Conservation (phyloP, 2,329 filamentous ascomycete species). For the Talaromyces sp. region DNA sequence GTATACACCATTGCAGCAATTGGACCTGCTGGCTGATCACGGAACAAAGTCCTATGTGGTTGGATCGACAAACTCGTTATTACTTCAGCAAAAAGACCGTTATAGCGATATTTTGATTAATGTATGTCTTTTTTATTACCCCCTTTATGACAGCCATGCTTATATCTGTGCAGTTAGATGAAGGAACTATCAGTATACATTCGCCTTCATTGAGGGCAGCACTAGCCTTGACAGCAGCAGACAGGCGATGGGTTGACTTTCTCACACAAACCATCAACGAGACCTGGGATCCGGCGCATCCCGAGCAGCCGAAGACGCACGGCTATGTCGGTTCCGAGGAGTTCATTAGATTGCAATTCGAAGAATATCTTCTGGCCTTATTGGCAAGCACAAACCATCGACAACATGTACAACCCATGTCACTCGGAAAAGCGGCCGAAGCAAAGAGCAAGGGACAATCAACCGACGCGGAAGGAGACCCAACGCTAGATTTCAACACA, state of each 20-base stretch:
- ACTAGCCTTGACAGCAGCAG: slow-evolving; percentile 75
- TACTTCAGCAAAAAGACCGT: slow-evolving; percentile 89
- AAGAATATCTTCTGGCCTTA: slow-evolving; percentile 89
- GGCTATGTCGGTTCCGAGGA: slow-evolving; percentile 95
- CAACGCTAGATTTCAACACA: slow-evolving; percentile 74
- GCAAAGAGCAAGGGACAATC: slow-evolving; percentile 54
- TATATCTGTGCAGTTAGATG: slow-evolving; percentile 62
- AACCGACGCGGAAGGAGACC: slow-evolving; percentile 72
- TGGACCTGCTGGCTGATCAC: slow-evolving; percentile 88
- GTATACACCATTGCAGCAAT: slow-evolving; percentile 92
- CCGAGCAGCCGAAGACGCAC: slow-evolving; percentile 85
- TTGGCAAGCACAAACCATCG: slow-evolving; percentile 89
- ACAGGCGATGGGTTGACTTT: slow-evolving; percentile 94
- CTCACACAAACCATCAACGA: slow-evolving; percentile 90
- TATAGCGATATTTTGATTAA: slow-evolving; percentile 98
- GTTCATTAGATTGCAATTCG: slow-evolving; percentile 94
- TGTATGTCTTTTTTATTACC: slow-evolving; percentile 34
- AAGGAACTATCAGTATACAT: slow-evolving; percentile 78
- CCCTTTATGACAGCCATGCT: slow-evolving; percentile 1
- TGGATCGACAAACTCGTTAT: slow-evolving; percentile 90
- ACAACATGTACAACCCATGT: slow-evolving; percentile 70
- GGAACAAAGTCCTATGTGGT: slow-evolving; percentile 97
- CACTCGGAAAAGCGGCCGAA: slow-evolving; percentile 40
- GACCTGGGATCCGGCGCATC: slow-evolving; percentile 93
- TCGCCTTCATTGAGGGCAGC: slow-evolving; percentile 75